phyloP scores from a whole-genome alignment of 306 rosid genomes.

The Gleditsia sinensis region DNA sequence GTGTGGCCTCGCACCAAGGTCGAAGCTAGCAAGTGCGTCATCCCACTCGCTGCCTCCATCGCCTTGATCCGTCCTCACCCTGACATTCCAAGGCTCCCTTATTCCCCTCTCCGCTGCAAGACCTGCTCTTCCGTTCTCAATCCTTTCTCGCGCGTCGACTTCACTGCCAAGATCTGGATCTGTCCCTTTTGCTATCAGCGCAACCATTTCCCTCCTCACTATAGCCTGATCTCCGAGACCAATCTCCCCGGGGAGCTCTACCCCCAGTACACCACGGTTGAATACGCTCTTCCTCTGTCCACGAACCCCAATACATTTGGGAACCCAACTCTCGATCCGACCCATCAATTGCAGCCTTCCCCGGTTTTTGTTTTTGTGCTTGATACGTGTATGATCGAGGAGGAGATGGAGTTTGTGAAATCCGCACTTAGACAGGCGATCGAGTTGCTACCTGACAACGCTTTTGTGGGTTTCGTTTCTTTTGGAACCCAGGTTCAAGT shows the following conservation, averaged over 20 bases:
- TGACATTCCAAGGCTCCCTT: conserved; percentile 74
- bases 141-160: conserved; percentile 75
- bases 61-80: conserved; percentile 74
- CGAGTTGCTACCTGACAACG: conserved; percentile 74
- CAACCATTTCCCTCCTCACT: conserved; percentile 83
- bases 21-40: conserved; percentile 86
- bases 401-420: conserved; percentile 67
- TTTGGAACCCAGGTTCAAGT: conserved; percentile 94
- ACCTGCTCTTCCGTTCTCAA: conserved; percentile 75
- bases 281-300: conserved; percentile 52
- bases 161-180: conserved; percentile 94
- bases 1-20: conserved; percentile 90
- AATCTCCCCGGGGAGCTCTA: conserved; percentile 88
- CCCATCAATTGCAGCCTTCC: conserved; percentile 37
- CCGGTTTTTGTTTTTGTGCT: conserved; percentile 78
- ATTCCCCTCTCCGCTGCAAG: conserved; percentile 84
- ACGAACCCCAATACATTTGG: conserved; percentile 29
- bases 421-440: conserved; percentile 65
- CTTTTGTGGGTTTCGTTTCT: conserved; percentile 75
- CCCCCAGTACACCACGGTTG: conserved; percentile 79
- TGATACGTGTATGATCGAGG: conserved; percentile 80
- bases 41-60: conserved; percentile 80
- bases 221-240: conserved; percentile 71
- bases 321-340: conserved; percentile 32
- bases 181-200: conserved; percentile 86